Evolutionary conservation across 495 filamentous ascomycete genomes (phyloP).

Genomic region (Tuber calosporum): DNA sequence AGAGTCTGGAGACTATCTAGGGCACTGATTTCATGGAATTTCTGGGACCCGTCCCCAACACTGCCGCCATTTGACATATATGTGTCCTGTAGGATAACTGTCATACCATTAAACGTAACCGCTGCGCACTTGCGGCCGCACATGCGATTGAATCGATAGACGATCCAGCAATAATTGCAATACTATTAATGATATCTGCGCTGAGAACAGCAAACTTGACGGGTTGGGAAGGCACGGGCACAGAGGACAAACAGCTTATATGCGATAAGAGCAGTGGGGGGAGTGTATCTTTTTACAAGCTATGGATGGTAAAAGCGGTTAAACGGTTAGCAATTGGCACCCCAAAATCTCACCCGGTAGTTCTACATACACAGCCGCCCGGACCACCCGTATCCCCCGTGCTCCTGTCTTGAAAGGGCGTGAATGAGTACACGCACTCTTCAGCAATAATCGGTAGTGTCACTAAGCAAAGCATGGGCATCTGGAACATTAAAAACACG

Average conservation of each 20-base stretch:
- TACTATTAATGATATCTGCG: not conserved
- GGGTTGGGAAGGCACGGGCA: not conserved
- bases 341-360: not conserved
- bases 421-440: not conserved
- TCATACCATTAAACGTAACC: too few relatives aligned
- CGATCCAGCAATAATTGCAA: not conserved
- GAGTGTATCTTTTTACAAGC: not conserved
- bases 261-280: not conserved
- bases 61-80: not conserved
- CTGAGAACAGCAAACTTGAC: not conserved
- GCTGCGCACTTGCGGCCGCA: not conserved
- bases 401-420: not conserved
- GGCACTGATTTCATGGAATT: not conserved
- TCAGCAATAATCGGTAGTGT: not conserved
- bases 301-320: not conserved
- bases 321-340: not conserved
- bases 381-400: not conserved
- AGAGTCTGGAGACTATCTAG: not conserved
- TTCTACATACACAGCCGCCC: not conserved
- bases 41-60: not conserved
- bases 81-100: too few relatives aligned
- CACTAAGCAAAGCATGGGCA: not conserved
- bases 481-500: not conserved
- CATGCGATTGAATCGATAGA: not conserved
- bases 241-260: not conserved